Conservation (phyloP, 2,329 filamentous ascomycete genomes). For the Ascocoryne sarcoides region DNA sequence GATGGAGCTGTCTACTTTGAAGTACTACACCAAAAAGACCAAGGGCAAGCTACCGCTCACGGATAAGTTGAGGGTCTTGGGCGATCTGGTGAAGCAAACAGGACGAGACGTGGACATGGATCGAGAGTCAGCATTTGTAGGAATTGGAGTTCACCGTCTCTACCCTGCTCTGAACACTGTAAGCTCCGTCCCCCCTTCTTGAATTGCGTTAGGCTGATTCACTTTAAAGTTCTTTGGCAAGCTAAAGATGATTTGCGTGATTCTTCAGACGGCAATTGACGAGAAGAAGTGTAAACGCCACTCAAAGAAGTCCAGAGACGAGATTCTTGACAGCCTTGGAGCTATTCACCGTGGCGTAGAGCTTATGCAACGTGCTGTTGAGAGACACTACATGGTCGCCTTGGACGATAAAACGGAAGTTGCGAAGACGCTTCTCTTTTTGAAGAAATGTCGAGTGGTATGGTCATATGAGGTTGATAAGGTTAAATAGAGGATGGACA, state of each 20-base stretch:
- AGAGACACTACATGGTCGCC: background rate
- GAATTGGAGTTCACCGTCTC: background rate
- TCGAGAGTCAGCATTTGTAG: background rate
- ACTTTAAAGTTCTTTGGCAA: background rate
- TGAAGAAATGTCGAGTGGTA: background rate
- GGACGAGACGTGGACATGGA: background rate
- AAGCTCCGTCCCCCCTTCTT: no score
- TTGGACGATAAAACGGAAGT: background rate
- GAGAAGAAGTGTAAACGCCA: background rate
- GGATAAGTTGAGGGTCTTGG: background rate
- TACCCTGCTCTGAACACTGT: background rate
- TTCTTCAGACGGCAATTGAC: background rate
- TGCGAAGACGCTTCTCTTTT: background rate
- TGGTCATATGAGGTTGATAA: background rate
- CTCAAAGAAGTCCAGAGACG: background rate
- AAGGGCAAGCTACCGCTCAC: background rate
- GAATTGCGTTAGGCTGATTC: background rate
- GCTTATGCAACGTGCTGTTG: background rate
- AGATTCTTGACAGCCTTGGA: background rate
- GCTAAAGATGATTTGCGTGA: background rate
- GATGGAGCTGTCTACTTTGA: background rate
- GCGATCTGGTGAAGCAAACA: background rate
- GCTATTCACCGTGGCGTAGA: background rate
- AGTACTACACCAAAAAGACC: background rate
- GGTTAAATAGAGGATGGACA: background rate